Evolutionary conservation across 805 yeast species (phyloP).

Genomic region (Maudiozyma pseudohumilis): DNA sequence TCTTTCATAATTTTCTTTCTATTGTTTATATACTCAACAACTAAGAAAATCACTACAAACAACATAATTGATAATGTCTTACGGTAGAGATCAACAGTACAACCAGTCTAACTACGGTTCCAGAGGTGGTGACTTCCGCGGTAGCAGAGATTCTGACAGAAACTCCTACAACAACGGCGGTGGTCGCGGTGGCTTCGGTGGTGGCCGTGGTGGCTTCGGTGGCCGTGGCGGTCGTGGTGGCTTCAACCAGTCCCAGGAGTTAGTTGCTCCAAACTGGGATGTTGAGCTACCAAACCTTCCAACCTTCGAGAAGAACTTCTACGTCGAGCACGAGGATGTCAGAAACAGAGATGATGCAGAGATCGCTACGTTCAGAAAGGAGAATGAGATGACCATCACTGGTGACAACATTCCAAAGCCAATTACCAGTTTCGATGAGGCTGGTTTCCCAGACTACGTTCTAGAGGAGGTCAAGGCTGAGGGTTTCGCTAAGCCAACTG

Average conservation of each 20-base stretch:
- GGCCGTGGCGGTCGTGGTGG: slow-evolving; percentile 28
- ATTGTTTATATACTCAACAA: too few species aligned
- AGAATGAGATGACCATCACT: slow-evolving; percentile 72
- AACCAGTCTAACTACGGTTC: slow-evolving; percentile 29
- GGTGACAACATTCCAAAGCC: slow-evolving; percentile 93
- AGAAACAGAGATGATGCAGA: slow-evolving; percentile 66
- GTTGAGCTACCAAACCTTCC: slow-evolving; percentile 51
- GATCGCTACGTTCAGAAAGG: slow-evolving; percentile 63
- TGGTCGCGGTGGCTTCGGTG: slow-evolving; percentile 21
- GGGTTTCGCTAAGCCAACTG: slow-evolving; percentile 92
- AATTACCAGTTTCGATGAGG: slow-evolving; percentile 85
- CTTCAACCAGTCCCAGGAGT: slow-evolving; percentile 27
- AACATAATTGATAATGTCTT: slow-evolving; percentile 21
- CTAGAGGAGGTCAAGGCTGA: slow-evolving; percentile 78
- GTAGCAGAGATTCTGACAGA: slow-evolving; percentile 31
- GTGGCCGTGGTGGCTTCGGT: slow-evolving; percentile 30
- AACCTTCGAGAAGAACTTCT: slow-evolving; percentile 90
- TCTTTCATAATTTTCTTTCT: too few species aligned
- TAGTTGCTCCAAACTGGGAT: slow-evolving; percentile 70
- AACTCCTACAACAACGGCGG: slow-evolving; percentile 30
- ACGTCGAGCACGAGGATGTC: slow-evolving; percentile 75
- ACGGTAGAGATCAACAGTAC: slow-evolving; percentile 31
- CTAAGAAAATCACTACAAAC: neutral
- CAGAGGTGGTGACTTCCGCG: slow-evolving; percentile 36
- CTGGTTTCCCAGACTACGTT: slow-evolving; percentile 95